Evolutionary conservation across 2,329 filamentous ascomycete species (phyloP).

Genomic region (Knufia petricola): DNA sequence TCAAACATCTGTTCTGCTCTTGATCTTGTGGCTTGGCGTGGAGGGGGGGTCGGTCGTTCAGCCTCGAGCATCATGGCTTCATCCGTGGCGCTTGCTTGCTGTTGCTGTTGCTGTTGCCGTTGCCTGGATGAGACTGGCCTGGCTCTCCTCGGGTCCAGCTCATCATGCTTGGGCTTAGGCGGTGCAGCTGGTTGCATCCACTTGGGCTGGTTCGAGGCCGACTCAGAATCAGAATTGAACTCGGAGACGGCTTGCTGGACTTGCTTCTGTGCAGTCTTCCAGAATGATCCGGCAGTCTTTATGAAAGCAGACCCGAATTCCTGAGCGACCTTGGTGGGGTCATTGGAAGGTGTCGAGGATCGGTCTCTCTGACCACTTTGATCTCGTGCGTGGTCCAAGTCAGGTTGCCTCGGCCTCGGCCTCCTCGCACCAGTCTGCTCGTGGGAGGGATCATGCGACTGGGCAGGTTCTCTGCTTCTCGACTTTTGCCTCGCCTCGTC

Average conservation of each 20-base stretch:
- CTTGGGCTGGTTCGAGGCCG: conserved; percentile 72
- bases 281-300: conserved; percentile 88
- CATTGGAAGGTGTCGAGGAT: conserved; percentile 32
- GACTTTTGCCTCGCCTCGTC: conserved; percentile 66
- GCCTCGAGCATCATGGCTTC: conserved; percentile 70
- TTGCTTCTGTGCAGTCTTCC: conserved; percentile 90
- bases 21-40: conserved; percentile 22
- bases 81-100: conserved; percentile 21
- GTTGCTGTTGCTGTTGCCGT: conserved; percentile 4
- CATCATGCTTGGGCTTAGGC: conserved; percentile 19
- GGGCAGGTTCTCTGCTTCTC: conserved; percentile 23
- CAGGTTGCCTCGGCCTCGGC: conserved; percentile 17
- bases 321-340: conserved; percentile 70
- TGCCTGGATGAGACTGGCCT: conserved; percentile 10
- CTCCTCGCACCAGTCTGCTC: conserved; percentile 15
- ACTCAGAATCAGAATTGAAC: conserved; percentile 57
- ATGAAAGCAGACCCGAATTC: conserved; percentile 75
- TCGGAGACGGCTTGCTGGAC: conserved; percentile 87
- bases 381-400: conserved; percentile 5
- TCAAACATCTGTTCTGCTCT: conserved; percentile 13
- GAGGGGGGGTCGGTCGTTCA: conserved; percentile 47
- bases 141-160: conserved; percentile 9
- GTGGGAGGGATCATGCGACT: conserved; percentile 21
- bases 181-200: conserved; percentile 67
- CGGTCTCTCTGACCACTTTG: conserved; percentile 5